Percentiles rank a stretch among this genome's conserved stretches.
These are phyloP conservation scores for Penicillium crustosum DNA, from an alignment of 2,329 filamentous ascomycete genomes.

Conservation along the genomic window DNA sequence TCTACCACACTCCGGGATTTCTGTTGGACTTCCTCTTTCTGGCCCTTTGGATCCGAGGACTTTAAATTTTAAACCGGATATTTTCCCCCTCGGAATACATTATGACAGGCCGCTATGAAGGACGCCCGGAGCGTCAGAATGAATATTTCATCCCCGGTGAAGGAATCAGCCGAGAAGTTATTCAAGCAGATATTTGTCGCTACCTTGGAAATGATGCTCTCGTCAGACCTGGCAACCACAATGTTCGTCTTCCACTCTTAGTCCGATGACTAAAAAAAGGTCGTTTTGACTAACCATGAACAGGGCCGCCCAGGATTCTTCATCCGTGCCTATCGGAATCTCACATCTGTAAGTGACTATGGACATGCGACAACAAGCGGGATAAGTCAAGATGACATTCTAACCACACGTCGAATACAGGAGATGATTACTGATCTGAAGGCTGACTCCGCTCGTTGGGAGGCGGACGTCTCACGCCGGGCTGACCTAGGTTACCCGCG, in stretches of 20 bases:
- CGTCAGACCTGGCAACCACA: slow-evolving; percentile 71
- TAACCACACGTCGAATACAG: slow-evolving; percentile 33
- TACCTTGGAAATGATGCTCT: slow-evolving; percentile 81
- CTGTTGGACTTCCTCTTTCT: slow-evolving; percentile 23
- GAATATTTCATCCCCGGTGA: slow-evolving; percentile 79
- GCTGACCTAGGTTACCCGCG: slow-evolving; percentile 43
- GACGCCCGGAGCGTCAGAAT: slow-evolving; percentile 54
- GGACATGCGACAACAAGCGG: slow-evolving; percentile 9
- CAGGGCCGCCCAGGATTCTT: slow-evolving; percentile 70
- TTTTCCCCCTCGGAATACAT: slow-evolving; percentile 30
- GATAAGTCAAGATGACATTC: slow-evolving; percentile 2
- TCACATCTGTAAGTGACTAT: slow-evolving; percentile 65
- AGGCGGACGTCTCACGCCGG: slow-evolving; percentile 44
- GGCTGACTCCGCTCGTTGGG: slow-evolving; percentile 54
- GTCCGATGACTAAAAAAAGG: slow-evolving; percentile 12
- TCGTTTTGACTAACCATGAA: slow-evolving; percentile 37
- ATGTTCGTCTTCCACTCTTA: slow-evolving; percentile 55
- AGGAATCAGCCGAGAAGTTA: slow-evolving; percentile 80
- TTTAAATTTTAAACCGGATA: slow-evolving; percentile 26
- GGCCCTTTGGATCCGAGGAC: slow-evolving; percentile 32
- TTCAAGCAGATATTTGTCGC: slow-evolving; percentile 80
- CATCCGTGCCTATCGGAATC: slow-evolving; percentile 75
- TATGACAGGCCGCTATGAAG: slow-evolving; percentile 43
- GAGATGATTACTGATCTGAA: slow-evolving; percentile 58
- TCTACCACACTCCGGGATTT: slow-evolving; percentile 19